These are phyloP conservation scores for Ophiostoma pallidulum DNA, from an alignment of 2,329 filamentous ascomycete species.

Conservation along the genomic window DNA sequence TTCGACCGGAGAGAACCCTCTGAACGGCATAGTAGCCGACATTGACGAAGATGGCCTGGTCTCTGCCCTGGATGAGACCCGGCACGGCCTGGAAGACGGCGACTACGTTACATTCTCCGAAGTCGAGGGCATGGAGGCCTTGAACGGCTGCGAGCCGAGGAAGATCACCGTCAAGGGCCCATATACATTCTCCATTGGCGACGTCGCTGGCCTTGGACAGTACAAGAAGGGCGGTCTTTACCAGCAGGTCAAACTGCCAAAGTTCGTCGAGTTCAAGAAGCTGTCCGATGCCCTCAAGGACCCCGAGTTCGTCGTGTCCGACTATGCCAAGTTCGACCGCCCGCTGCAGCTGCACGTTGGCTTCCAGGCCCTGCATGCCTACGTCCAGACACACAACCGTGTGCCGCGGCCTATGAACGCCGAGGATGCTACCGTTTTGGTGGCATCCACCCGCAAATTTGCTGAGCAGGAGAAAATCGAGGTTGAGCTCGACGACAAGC, in stretches of 20 bases:
- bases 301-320: conserved; percentile 82
- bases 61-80: conserved; percentile 85
- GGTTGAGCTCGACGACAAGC: conserved; percentile 80
- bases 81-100: conserved; percentile 91
- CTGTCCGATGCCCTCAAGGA: conserved; percentile 70
- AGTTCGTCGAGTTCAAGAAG: conserved; percentile 78
- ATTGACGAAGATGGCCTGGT: conserved; percentile 87
- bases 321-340: conserved; percentile 96
- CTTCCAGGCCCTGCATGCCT: conserved; percentile 85
- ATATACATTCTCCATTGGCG: conserved; percentile 95
- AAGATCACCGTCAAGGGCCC: conserved; percentile 93
- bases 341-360: conserved; percentile 86
- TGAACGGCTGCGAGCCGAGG: conserved; percentile 75
- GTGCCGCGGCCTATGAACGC: conserved; percentile 79
- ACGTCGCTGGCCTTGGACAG: conserved; percentile 75
- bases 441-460: conserved; percentile 66
- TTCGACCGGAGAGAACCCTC: conserved; percentile 77
- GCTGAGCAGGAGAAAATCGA: conserved; percentile 66
- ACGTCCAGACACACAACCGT: conserved; percentile 63
- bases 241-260: conserved; percentile 98
- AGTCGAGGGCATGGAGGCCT: conserved; percentile 77
- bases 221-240: conserved; percentile 86
- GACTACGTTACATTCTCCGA: conserved; percentile 95
- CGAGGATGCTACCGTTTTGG: conserved; percentile 67
- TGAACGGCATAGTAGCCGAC: conserved; percentile 79